A percentile compares a stretch with the other conserved stretches of the same genome.
These are phyloP conservation scores for Rhizoclosmatium globosum DNA, from an alignment of 192 early-diverging fungal species.

Conservation along the genomic window DNA sequence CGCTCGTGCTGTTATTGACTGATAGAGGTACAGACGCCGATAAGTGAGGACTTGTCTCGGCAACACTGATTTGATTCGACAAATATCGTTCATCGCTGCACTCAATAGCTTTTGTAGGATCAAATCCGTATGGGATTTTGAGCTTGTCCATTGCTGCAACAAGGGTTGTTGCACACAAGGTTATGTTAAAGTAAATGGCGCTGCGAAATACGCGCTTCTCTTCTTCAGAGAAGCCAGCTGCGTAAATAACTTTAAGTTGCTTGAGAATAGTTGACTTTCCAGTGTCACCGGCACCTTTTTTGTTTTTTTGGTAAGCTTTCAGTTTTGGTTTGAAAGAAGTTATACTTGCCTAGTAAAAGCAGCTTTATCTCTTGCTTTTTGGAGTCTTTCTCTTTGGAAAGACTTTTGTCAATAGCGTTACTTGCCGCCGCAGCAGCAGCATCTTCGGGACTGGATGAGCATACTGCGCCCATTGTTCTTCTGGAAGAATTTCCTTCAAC, in stretches of 20 bases:
- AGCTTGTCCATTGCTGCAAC: conserved; percentile 46
- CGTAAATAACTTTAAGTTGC: conserved; percentile 56
- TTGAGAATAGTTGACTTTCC: conserved; percentile 59
- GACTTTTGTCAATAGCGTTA: conserved; percentile 57
- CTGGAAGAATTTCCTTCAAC: no score
- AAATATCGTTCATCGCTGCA: no score
- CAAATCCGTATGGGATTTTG: conserved; percentile 40
- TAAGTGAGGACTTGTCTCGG: no score
- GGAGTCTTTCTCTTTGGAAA: conserved; percentile 48
- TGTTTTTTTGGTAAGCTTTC: background rate
- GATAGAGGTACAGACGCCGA: no score
- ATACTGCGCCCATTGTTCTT: no score
- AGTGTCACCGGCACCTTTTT: conserved; percentile 51
- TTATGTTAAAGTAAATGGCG: conserved; percentile 44
- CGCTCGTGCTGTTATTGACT: no score
- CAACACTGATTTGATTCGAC: no score
- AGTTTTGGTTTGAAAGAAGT: background rate
- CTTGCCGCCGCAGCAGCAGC: conserved; percentile 62
- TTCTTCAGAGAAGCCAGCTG: conserved; percentile 36
- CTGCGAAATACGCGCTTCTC: conserved; percentile 44
- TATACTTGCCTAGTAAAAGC: conserved; percentile 40
- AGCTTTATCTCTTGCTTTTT: conserved; percentile 39
- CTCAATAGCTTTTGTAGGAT: background rate
- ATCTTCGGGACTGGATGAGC: background rate
- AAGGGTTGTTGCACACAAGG: conserved; percentile 42